Percentiles rank a stretch among this genome's conserved stretches.
Evolutionary conservation across 257 asterid genomes (phyloP).

Genomic region (Solanum raphanifolium): DNA sequence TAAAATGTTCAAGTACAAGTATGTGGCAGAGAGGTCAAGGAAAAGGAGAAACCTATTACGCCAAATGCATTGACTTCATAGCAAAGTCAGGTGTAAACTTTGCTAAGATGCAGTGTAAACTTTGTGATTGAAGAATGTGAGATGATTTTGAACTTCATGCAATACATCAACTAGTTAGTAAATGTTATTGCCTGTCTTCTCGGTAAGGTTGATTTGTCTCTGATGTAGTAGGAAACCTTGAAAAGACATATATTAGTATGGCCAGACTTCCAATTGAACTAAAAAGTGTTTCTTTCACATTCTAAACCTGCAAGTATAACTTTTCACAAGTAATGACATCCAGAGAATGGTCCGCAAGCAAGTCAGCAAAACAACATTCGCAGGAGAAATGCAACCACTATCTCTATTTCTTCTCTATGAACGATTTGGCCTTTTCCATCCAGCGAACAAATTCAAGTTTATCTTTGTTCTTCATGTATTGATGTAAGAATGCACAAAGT

Average conservation of each 20-base stretch:
- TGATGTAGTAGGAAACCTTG: background rate
- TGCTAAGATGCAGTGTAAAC: background rate
- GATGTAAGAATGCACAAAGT: conserved; percentile 63
- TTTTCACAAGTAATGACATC: background rate
- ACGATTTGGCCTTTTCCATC: conserved; percentile 52
- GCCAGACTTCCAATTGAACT: background rate
- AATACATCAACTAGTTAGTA: background rate
- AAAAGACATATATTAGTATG: background rate
- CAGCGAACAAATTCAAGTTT: conserved; percentile 67
- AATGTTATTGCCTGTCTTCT: background rate
- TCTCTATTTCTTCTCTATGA: conserved; percentile 41
- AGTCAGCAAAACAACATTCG: background rate
- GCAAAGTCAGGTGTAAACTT: background rate
- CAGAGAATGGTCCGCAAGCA: background rate
- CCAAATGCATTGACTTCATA: background rate
- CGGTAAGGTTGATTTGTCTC: background rate
- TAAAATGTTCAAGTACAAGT: background rate
- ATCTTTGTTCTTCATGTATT: conserved; percentile 60
- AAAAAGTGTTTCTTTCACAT: background rate
- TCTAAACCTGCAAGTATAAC: background rate
- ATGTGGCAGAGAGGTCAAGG: background rate
- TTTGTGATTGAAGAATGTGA: background rate
- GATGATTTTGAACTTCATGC: background rate
- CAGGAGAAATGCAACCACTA: background rate
- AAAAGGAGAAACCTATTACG: background rate